These are phyloP conservation scores for Roridomyces roridus DNA, from an alignment of 768 basidiomycete species.

Conservation along the genomic window DNA sequence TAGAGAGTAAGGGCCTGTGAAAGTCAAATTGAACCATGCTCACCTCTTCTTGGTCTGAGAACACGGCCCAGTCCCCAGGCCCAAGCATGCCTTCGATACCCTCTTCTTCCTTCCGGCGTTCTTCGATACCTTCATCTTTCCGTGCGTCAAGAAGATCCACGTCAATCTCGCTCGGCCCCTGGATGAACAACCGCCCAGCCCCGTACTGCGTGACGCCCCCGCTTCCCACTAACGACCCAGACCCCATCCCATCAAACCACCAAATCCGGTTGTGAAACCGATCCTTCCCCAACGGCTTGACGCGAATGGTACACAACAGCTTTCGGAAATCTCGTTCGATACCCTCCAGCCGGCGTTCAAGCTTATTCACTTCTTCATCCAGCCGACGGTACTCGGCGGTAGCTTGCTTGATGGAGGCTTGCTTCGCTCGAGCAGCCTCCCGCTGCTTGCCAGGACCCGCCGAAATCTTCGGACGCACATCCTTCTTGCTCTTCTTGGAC, in stretches of 20 bases:
- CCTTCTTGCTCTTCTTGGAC: conserved; percentile 64
- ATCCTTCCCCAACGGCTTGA: conserved; percentile 89
- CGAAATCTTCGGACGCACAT: conserved; percentile 57
- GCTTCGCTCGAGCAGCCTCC: conserved; percentile 78
- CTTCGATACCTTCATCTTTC: conserved; percentile 62
- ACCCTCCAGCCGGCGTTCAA: conserved; percentile 80
- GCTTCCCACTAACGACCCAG: conserved; percentile 76
- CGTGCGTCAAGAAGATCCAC: conserved; percentile 69
- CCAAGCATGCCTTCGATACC: conserved; percentile 75
- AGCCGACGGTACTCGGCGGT: conserved; percentile 83
- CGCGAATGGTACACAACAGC: conserved; percentile 81
- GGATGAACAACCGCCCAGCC: conserved; percentile 89
- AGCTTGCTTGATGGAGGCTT: conserved; percentile 81
- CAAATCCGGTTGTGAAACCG: conserved; percentile 95
- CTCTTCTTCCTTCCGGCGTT: conserved; percentile 77
- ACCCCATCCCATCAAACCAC: conserved; percentile 99
- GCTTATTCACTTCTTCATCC: conserved; percentile 86
- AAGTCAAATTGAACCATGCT: conserved; percentile 28
- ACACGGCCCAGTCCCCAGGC: conserved; percentile 90
- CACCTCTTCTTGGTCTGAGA: conserved; percentile 88
- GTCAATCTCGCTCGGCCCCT: conserved; percentile 89
- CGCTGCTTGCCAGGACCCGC: conserved; percentile 80
- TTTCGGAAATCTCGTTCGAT: conserved; percentile 96
- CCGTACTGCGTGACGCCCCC: conserved; percentile 86
- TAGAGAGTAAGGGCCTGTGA: conserved; percentile 14